Percentiles rank a stretch among this genome's conserved stretches.
phyloP scores from a whole-genome alignment of 495 filamentous ascomycete genomes.

The Penicillium desertorum region DNA sequence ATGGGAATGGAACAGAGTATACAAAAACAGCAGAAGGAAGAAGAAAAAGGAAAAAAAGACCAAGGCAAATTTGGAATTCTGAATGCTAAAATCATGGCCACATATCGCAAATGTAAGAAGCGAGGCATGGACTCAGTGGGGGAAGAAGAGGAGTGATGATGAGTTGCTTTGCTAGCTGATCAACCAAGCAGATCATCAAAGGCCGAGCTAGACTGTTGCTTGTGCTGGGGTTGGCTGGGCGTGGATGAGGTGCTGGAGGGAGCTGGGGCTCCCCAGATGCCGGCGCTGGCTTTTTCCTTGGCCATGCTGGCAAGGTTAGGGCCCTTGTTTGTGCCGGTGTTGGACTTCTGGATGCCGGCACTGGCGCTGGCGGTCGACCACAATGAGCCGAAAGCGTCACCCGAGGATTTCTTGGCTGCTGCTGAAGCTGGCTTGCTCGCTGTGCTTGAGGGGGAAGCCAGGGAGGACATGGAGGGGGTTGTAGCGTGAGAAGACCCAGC shows the following conservation, averaged over 20 bases:
- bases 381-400: conserved; percentile 85
- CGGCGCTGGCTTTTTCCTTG: conserved; percentile 91
- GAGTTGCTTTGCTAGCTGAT: conserved; percentile 13
- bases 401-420: conserved; percentile 54
- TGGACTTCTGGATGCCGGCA: conserved; percentile 74
- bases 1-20: neutral
- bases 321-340: conserved; percentile 62
- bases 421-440: conserved; percentile 49
- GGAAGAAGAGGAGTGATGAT: neutral
- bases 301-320: conserved; percentile 85
- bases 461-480: conserved; percentile 38
- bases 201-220: conserved; percentile 46
- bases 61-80: conserved; percentile 10
- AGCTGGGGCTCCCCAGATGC: conserved; percentile 81
- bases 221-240: conserved; percentile 31
- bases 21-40: neutral
- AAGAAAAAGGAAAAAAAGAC: conserved; percentile 6
- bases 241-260: conserved; percentile 32
- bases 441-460: conserved; percentile 35
- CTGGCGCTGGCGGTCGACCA: conserved; percentile 78
- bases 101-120: conserved; percentile 5
- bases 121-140: neutral
- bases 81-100: conserved; percentile 8
- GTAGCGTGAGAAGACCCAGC: conserved; percentile 31
- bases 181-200: conserved; percentile 68